Percentiles rank a stretch among this genome's conserved stretches.
These are phyloP conservation scores for Kappamyces sp. DNA, from an alignment of 192 early-diverging fungal species.

Conservation along the genomic window DNA sequence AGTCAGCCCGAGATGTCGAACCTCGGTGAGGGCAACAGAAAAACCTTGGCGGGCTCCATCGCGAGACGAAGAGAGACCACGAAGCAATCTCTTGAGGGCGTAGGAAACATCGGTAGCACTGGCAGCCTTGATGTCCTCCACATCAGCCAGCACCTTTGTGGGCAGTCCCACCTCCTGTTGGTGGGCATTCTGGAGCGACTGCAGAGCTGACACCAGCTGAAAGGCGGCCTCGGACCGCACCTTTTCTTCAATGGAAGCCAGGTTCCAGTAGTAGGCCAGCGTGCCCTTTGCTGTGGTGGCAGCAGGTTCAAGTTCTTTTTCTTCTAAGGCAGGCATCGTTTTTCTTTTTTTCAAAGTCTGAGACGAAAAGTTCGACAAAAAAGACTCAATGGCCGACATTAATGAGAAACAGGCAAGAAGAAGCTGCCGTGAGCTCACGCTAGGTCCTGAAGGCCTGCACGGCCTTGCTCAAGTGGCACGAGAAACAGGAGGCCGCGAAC, in stretches of 20 bases:
- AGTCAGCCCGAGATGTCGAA: constrained; percentile 30
- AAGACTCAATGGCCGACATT: no score
- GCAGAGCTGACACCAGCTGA: constrained; percentile 34
- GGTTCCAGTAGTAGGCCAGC: constrained; percentile 71
- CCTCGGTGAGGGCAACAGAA: constrained; percentile 86
- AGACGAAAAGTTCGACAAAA: no score
- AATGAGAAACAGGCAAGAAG: no score
- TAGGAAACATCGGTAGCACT: constrained; percentile 82
- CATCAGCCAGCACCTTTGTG: constrained; percentile 5
- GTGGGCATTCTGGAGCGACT: constrained; percentile 24
- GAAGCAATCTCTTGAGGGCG: constrained; percentile 75
- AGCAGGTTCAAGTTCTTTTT: not conserved
- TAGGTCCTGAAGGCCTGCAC: constrained; percentile 52
- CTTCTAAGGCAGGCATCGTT: constrained; percentile 1
- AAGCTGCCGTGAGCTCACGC: constrained; percentile 3
- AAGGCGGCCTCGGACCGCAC: constrained; percentile 62
- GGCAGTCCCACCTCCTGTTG: constrained; percentile 20
- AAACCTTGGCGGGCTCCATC: constrained; percentile 93
- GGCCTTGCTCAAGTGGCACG: constrained; percentile 47
- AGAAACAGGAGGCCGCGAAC: constrained; percentile 37
- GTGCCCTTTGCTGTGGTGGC: constrained; percentile 21
- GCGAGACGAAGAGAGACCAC: constrained; percentile 79
- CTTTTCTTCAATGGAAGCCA: constrained; percentile 67
- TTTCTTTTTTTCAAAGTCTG: constrained; percentile 2
- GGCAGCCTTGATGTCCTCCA: constrained; percentile 52